phyloP scores from a whole-genome alignment of 129 eudicot genomes.

The Smallanthus sonchifolius region DNA sequence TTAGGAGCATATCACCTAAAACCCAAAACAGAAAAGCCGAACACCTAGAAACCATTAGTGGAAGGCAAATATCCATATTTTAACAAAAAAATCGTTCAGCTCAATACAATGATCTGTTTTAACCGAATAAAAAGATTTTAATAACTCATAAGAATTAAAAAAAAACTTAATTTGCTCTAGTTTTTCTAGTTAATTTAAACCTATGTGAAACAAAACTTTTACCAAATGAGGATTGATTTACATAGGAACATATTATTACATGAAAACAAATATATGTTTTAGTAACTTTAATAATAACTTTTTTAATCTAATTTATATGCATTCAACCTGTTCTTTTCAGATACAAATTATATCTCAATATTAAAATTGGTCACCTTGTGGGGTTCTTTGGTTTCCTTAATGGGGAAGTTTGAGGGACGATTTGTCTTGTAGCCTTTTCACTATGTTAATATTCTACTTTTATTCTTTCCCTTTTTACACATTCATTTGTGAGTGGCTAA shows the following conservation, averaged over 20 bases:
- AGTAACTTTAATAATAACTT: background rate
- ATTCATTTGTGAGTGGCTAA: too few species aligned
- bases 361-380: constrained; percentile 7
- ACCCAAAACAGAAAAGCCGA: too few species aligned
- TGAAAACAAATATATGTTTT: background rate
- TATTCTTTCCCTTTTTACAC: background rate
- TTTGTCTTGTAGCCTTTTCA: constrained; percentile 4
- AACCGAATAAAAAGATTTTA: too few species aligned
- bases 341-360: background rate
- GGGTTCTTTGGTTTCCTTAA: constrained; percentile 22
- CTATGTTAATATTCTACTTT: constrained; percentile 5
- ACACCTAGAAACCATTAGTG: too few species aligned
- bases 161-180: too few species aligned
- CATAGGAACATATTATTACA: background rate
- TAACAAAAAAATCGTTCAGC: too few species aligned
- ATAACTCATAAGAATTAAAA: too few species aligned
- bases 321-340: background rate
- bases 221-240: background rate
- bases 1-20: too few species aligned
- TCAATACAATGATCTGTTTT: too few species aligned
- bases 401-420: constrained; percentile 8
- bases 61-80: too few species aligned
- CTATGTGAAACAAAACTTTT: background rate
- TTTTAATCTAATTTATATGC: background rate
- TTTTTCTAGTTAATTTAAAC: background rate